Evolutionary conservation across 2,329 filamentous ascomycete species (phyloP), one percentile per base, ranked within the genome.

Genomic region (Cryphonectria parasitica): DNA sequence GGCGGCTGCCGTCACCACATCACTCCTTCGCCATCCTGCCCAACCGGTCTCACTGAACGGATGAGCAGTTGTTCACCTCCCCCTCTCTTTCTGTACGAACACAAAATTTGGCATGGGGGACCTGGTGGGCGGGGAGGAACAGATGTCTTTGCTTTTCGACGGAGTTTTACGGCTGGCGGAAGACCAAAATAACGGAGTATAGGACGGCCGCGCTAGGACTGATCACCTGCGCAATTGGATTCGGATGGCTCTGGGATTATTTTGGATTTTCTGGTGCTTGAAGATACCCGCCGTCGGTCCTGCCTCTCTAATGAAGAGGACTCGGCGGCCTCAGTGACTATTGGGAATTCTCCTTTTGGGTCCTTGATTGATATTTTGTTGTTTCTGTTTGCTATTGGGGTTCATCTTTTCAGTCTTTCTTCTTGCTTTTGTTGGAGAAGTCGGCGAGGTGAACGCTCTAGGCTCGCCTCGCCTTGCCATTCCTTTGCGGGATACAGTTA

Each of bases 231-330:
- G 54, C 54, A 28, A 17, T 31, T 28, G 28, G 15, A 17, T 56
- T 56, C 28, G 25, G 54, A 56, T 56, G 54, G 15, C 25, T 56
- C 15, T 56, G 25, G 54, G 54, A 31, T 19, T 56, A 31, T 17
- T 17, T 31, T 56, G 45, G 45, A 49, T 56, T 28, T 54, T 31
- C 28, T 56, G 54, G 15, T 17, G 15, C 13, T 31, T 56, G 54
- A 56, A 31, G 54, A 56, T 56, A 56, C 54, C 54, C 54, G 54
- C 54, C 54, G 54, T 31, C 54, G 54, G 54, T 17, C 54, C 54
- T 56, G 25, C 25, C 13, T 17, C 54, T 49, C 45, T 22, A 17
- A 49, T 2, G 54, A 31, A 31, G 25, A 56, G 54, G 54, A 17
- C 25, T 31, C 25, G 54, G 54, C 54, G 54, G 54, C 54, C 54